phyloP scores from a whole-genome alignment of 2,329 filamentous ascomycete genomes.

The Aspergillus alliaceus region DNA sequence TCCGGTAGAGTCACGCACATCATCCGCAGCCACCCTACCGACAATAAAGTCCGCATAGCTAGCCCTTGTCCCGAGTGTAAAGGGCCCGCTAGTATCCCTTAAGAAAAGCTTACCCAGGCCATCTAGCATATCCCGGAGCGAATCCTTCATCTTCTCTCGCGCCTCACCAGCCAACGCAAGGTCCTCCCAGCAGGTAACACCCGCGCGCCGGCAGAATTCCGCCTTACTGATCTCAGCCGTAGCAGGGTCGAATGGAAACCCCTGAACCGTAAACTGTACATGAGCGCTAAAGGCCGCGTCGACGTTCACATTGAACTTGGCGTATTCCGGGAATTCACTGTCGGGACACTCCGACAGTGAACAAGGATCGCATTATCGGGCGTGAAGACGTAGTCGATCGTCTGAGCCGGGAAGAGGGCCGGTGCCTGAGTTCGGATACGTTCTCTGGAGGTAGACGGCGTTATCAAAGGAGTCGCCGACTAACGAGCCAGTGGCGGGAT shows the following conservation, averaged over 20 bases:
- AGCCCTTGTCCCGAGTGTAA: constrained; percentile 46
- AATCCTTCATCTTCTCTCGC: constrained; percentile 38
- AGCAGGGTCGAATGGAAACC: constrained; percentile 54
- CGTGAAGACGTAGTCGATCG: constrained; percentile 43
- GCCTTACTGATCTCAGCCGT: constrained; percentile 47
- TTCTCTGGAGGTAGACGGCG: constrained; percentile 58
- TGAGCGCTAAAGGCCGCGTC: constrained; percentile 56
- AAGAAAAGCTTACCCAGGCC: constrained; percentile 45
- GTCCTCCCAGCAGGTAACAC: constrained; percentile 41
- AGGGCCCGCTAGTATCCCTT: constrained; percentile 46
- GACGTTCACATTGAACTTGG: constrained; percentile 55
- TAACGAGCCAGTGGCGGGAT: constrained; percentile 40
- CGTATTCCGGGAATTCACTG: constrained; percentile 39
- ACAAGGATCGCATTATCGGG: constrained; percentile 29
- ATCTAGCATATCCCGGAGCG: constrained; percentile 45
- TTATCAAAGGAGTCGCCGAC: constrained; percentile 68
- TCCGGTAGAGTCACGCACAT: constrained; percentile 39
- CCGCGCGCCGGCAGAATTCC: constrained; percentile 51
- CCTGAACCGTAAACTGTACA: constrained; percentile 39
- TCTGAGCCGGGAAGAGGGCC: constrained; percentile 50
- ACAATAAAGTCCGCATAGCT: constrained; percentile 60
- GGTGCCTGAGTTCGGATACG: constrained; percentile 48
- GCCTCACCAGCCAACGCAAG: constrained; percentile 41
- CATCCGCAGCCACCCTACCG: constrained; percentile 57
- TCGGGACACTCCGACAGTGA: constrained; percentile 38